Evolutionary conservation across 2,329 filamentous ascomycete genomes (phyloP).

Genomic region (Davidsoniella neocaledoniae): DNA sequence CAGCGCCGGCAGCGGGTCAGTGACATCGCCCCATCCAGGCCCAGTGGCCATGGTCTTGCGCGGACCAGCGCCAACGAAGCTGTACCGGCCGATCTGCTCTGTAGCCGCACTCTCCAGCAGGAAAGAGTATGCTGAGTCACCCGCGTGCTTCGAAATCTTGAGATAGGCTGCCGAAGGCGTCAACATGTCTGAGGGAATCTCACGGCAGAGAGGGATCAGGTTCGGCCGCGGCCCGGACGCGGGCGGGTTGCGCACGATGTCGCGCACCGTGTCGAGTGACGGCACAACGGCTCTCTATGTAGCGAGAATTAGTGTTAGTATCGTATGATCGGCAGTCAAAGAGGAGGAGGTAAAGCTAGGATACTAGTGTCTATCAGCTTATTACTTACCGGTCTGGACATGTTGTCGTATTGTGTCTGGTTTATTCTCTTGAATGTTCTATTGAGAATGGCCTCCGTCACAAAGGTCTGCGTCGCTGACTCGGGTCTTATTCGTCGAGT

Average conservation of each 20-base stretch:
- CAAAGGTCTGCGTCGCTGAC: too few relatives aligned
- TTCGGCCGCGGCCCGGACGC: constrained; percentile 33
- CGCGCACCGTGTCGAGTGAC: constrained; percentile 29
- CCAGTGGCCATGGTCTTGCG: constrained; percentile 76
- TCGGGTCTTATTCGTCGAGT: too few relatives aligned
- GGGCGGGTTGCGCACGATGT: constrained; percentile 24
- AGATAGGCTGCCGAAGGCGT: constrained; percentile 92
- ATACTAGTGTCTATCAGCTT: too few relatives aligned
- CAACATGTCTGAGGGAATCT: constrained; percentile 80
- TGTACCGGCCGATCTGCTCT: constrained; percentile 86
- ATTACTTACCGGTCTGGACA: constrained; percentile 19
- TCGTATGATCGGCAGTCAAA: neutral
- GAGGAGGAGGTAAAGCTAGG: neutral
- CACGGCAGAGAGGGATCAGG: constrained; percentile 65
- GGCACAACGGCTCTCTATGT: constrained; percentile 27
- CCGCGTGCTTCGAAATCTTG: constrained; percentile 62
- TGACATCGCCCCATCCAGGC: constrained; percentile 65
- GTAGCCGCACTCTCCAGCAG: constrained; percentile 92
- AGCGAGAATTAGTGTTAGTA: neutral
- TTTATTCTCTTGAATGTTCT: too few relatives aligned
- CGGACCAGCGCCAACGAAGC: constrained; percentile 73
- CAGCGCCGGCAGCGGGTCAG: constrained; percentile 70
- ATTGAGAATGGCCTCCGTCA: too few relatives aligned
- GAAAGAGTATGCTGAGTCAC: constrained; percentile 61
- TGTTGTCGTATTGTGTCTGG: constrained; percentile 11